phyloP scores from a whole-genome alignment of 345 rosid genomes.

The Moringa oleifera region DNA sequence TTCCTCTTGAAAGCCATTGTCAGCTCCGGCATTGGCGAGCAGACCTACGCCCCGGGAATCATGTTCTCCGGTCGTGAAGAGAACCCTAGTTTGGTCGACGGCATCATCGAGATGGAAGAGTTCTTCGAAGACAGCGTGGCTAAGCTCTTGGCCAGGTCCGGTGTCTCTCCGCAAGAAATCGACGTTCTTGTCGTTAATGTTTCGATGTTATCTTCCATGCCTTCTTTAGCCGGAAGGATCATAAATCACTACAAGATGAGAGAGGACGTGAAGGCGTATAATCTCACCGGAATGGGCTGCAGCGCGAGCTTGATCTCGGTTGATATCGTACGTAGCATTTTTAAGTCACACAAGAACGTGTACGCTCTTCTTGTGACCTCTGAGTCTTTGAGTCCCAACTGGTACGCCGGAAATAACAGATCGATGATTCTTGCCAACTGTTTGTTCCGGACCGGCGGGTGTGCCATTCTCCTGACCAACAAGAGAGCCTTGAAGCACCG shows the following conservation, averaged over 20 bases:
- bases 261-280: constrained; percentile 57
- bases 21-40: constrained; percentile 64
- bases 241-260: constrained; percentile 77
- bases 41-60: constrained; percentile 61
- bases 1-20: constrained; percentile 66
- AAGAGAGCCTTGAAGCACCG: constrained; percentile 37
- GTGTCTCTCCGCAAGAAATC: constrained; percentile 57
- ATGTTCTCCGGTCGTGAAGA: constrained; percentile 54
- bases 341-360: constrained; percentile 45
- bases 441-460: constrained; percentile 80
- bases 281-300: constrained; percentile 88
- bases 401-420: constrained; percentile 75
- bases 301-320: constrained; percentile 82
- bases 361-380: constrained; percentile 63
- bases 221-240: constrained; percentile 61
- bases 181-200: constrained; percentile 78
- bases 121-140: constrained; percentile 57
- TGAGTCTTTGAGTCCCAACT: constrained; percentile 73
- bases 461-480: constrained; percentile 70
- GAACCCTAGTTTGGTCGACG: constrained; percentile 51
- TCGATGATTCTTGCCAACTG: constrained; percentile 90
- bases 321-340: constrained; percentile 56
- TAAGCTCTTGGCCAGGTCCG: constrained; percentile 53
- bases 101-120: constrained; percentile 79
- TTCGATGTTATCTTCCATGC: constrained; percentile 58